Base-by-base conservation (phyloP, 805 yeast genomes). In the Saturnispora zaruensis region DNA sequence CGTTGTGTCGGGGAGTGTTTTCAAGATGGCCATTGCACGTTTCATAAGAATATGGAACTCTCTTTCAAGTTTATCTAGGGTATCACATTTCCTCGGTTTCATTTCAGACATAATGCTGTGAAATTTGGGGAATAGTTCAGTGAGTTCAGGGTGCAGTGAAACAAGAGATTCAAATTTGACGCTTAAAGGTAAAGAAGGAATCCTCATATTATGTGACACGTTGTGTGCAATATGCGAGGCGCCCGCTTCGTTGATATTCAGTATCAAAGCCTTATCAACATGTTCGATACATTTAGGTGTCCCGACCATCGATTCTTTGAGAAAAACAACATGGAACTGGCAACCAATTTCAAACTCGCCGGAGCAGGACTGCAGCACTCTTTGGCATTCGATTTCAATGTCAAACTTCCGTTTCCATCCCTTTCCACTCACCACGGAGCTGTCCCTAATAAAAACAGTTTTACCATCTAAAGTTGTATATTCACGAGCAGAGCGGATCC, bases 341-440 rank as follows among this genome's bases (percentile, higher is more conserved):
- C 77, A 67, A 0, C 82, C 82, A 45, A 73, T 72, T 6, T 81
- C 78, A 42, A 83, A 71, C 62, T 81, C 82, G 42, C 76, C 77
- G 49, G 80, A 75, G 58, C 81, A 82, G 16, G 78, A 75, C 11
- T 67, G 64, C 55, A 82, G 72, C 36, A 81, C 70, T 33, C 70
- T 74, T 33, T 76, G 71, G 5, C 68, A 61, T 2, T 69, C 28
- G 6, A 86, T 75, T 48, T 64, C 68, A 18, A 76, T 63, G 41
- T 69, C 66, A 41, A 74, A 63, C 41, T 76, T 69, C 44, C 61
- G 61, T 53, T 68, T 73, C 66, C 78, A 84, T 0, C 87, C 88
- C 53, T 74, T 77, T 0, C 79, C 78, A 0, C 86, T 75, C 53
- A 73, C 69, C 0, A 86, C 58, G 44, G 63, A 55, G 21, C 79